Base-by-base conservation (phyloP, 306 rosid species). In the Crataegus laevigata region DNA sequence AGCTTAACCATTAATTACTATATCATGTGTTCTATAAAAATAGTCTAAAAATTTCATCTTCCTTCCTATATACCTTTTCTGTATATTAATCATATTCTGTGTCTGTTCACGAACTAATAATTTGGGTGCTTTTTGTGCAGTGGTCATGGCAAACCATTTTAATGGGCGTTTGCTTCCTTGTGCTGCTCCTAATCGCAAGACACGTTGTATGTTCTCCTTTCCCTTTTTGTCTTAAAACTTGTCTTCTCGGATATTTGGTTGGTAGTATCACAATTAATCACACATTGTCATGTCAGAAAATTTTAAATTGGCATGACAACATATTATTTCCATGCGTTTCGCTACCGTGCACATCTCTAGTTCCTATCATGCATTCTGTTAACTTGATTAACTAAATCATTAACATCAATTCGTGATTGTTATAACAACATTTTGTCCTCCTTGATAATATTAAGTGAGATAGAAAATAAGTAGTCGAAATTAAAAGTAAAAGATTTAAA, bases 141-240 rank as follows among this genome's bases (percentile, higher is more conserved):
- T 94, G 99, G 99, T 92, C 99, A 64, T 94, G 99, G 99, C 92
- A 92, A 84, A 90, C 99, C 14, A 90, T 94, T 43, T 42, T 90
- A 54, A 90, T 89, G 99, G 99, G 99, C 10, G 76, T 84, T 75
- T 90, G 94, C 91, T 94, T 94, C 89, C 81, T 94, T 80, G 73
- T 82, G 82, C 40, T 92, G 3, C 92, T 94, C 8, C 86, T 94
- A 18, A 38, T 89, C 77, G 83, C 96, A 13, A 89, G 99, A 85
- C 92, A 92, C 76, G 79, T 92, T 51, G 99, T 94, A 92, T 8
- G 90, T 81, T 79, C 51, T 75, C 74, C 38, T 42, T 51, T 64
- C 42, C 51, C 17, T 75, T 32, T 5, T 42, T 30, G 17, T 68
- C 21, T 50, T 50, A 50, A 50, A 50, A 50, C 21, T 17, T 50